Base-by-base conservation (phyloP, 768 basidiomycete species). In the Collybia nuda region DNA sequence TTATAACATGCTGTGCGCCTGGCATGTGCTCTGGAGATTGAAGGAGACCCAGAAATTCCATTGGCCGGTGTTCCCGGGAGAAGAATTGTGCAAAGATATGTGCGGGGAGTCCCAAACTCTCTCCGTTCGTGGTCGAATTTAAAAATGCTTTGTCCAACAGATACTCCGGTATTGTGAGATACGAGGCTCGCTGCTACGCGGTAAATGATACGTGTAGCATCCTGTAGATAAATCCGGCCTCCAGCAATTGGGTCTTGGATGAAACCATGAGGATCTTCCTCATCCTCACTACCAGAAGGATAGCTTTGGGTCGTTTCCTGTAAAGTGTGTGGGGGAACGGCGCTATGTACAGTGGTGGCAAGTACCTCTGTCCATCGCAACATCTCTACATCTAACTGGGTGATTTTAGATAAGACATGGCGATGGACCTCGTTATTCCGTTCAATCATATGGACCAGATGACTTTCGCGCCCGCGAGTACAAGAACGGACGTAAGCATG, bases 211-310 rank as follows among this genome's bases (percentile, higher is more conserved):
- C 72, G 68, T 0, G 78, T 71, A 18, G 88, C 84, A 60, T 89
- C 78, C 43, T 75, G 69, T n/a, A 70, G 67, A 57, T 78, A 78
- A 45, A 93, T 75, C 41, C 76, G 75, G 18, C 80, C 77, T 40
- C 84, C 74, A 9, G 86, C 83, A 2, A 77, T 75, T 1, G 90
- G 79, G 59, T 91, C 87, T 53, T 74, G 65, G 40, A 91, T 74
- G 53, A 55, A 80, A 17, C 64, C 55, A 40, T 60, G 64, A 6
- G 50, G 47, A 17, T 68, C 66, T 14, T 73, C 74, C 35, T 82
- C 77, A 24, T 76, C 77, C 12, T 78, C 80, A 42, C 68, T 75
- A 48, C 81, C 80, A 0, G 76, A 77, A 37, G 71, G 67, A 53
- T 75, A 78, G n/a, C 76, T 62, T 50, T 77, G 62, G 23, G 60